phyloP scores from a whole-genome alignment of 306 rosid species.

The Parietaria judaica region DNA sequence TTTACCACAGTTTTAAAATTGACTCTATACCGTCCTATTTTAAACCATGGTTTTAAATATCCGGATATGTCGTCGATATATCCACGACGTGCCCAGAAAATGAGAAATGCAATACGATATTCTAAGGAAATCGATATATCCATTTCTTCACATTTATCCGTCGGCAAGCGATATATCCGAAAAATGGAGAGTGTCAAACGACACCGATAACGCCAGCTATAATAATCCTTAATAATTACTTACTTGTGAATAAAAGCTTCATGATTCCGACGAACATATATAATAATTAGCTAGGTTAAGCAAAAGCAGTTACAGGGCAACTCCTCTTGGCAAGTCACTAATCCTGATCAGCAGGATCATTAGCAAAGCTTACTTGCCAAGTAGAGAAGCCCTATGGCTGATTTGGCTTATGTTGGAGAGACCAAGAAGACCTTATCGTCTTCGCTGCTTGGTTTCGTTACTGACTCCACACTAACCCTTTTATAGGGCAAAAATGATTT shows the following conservation, averaged over 20 bases:
- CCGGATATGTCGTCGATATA: too few species aligned
- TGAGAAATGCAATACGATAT: too few species aligned
- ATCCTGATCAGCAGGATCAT: not conserved
- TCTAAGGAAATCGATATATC: too few species aligned
- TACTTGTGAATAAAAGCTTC: not conserved
- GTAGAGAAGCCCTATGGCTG: conserved; percentile 9
- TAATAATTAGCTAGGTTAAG: not conserved
- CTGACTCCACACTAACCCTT: not conserved
- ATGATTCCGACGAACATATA: not conserved
- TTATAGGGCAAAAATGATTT: not conserved
- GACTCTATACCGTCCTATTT: too few species aligned
- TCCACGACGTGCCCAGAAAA: too few species aligned
- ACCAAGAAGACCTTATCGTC: not conserved
- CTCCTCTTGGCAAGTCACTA: conserved; percentile 16
- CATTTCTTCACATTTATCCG: too few species aligned
- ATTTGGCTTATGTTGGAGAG: not conserved
- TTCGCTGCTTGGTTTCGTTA: not conserved
- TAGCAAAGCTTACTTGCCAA: conserved; percentile 6
- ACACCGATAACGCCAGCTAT: too few species aligned
- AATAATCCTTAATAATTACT: not conserved
- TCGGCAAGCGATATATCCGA: too few species aligned
- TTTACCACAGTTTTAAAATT: too few species aligned
- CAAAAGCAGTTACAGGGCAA: conserved; percentile 16
- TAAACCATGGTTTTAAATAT: too few species aligned
- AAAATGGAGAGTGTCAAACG: too few species aligned